Conservation (phyloP, 768 basidiomycete species). For the Boletus subparvulus region DNA sequence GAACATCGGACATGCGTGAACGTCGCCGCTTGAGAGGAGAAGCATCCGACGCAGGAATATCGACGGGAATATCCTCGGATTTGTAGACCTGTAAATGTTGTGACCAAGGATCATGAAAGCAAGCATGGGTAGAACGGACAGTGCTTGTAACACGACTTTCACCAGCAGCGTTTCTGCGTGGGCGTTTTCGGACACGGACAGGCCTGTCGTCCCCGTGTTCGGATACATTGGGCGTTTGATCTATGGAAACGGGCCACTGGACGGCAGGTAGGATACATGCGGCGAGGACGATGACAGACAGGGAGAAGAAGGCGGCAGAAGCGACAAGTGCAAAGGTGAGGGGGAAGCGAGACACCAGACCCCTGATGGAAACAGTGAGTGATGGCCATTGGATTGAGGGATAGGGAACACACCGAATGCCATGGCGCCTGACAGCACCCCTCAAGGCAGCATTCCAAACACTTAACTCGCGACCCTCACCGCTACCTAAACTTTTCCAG, state of each 20-base stretch:
- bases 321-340: constrained; percentile 50
- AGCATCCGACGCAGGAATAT: constrained; percentile 30
- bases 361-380: constrained; percentile 41
- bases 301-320: constrained; percentile 45
- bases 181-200: constrained; percentile 28
- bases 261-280: constrained; percentile 53
- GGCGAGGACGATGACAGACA: constrained; percentile 47
- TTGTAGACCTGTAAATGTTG: constrained; percentile 23
- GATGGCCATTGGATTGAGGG: not conserved
- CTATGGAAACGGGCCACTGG: constrained; percentile 23
- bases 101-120: constrained; percentile 7
- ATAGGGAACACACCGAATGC: constrained; percentile 57
- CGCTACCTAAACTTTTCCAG: constrained; percentile 69
- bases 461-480: constrained; percentile 71
- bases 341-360: constrained; percentile 70
- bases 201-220: constrained; percentile 23
- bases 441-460: constrained; percentile 60
- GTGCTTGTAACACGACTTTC: constrained; percentile 23
- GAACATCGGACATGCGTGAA: constrained; percentile 39
- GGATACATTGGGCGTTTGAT: constrained; percentile 8
- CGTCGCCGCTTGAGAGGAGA: constrained; percentile 45
- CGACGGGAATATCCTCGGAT: constrained; percentile 28
- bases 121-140: constrained; percentile 18
- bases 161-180: constrained; percentile 21
- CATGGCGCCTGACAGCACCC: constrained; percentile 63